A percentile compares a stretch with the other conserved stretches of the same genome.
Evolutionary conservation across 768 basidiomycete genomes (phyloP).

Genomic region (Serendipita sp.): DNA sequence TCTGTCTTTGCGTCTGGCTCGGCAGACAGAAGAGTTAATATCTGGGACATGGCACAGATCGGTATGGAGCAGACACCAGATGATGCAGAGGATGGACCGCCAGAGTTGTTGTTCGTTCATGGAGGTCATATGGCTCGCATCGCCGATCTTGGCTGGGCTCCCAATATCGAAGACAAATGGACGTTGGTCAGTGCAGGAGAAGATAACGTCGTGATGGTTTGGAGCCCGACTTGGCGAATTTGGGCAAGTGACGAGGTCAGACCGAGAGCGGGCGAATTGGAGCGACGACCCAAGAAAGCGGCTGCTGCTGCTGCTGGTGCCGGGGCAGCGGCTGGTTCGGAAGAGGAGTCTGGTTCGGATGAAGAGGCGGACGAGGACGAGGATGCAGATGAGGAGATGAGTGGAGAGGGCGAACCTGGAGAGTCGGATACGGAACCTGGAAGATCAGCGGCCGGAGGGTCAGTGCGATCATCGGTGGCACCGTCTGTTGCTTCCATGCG

Average conservation of each 20-base stretch:
- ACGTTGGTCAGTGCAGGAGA: constrained; percentile 78
- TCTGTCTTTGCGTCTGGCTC: constrained; percentile 92
- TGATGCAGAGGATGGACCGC: constrained; percentile 95
- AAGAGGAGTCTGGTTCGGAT: constrained; percentile 5
- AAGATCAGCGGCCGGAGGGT: neutral
- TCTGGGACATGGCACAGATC: constrained; percentile 87
- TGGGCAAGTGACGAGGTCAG: constrained; percentile 83
- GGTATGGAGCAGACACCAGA: constrained; percentile 95
- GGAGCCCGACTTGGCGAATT: constrained; percentile 90
- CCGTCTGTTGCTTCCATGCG: constrained; percentile 3
- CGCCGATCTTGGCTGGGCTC: constrained; percentile 94
- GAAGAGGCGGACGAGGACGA: constrained; percentile 8
- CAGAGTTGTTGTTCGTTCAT: constrained; percentile 89
- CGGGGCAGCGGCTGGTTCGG: neutral
- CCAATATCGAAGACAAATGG: constrained; percentile 66
- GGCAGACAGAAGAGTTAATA: constrained; percentile 79
- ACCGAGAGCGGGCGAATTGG: constrained; percentile 72
- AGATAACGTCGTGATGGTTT: constrained; percentile 93
- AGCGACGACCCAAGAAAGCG: constrained; percentile 64
- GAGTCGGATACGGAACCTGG: neutral
- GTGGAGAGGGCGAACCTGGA: neutral
- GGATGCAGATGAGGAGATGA: constrained; percentile 8
- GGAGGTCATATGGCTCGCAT: constrained; percentile 86
- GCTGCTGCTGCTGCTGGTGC: constrained; percentile 14
- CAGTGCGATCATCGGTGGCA: neutral